Conservation (phyloP, 441 rosid species). For the Monsonia emarginata region DNA sequence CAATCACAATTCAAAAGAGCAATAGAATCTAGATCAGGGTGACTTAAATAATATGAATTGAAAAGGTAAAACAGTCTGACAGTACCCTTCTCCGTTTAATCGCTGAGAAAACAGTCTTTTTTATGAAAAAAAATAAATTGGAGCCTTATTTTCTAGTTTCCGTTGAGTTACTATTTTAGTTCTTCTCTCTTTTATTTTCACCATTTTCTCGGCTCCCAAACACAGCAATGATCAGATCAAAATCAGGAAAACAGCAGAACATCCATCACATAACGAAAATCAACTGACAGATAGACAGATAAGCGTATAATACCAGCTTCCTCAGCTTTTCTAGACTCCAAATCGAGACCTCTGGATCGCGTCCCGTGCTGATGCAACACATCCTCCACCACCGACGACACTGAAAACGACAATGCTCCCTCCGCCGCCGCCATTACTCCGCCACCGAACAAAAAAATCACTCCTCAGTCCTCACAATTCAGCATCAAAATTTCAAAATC, state of each 20-base stretch:
- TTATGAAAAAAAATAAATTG: not conserved
- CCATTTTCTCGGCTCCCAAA: not conserved
- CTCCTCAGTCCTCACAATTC: not conserved
- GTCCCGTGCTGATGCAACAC: constrained; percentile 70
- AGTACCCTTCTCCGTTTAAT: not conserved
- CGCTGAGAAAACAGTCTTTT: not conserved
- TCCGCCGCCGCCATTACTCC: constrained; percentile 35
- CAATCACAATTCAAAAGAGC: not conserved
- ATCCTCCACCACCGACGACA: constrained; percentile 73
- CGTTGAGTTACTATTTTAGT: not conserved
- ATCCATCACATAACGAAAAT: no score
- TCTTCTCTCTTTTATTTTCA: not conserved
- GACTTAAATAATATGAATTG: not conserved
- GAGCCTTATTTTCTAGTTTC: not conserved
- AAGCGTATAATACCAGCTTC: constrained; percentile 55
- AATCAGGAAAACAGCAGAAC: not conserved
- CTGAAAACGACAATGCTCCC: constrained; percentile 47
- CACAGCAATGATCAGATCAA: not conserved
- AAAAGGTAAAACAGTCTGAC: not conserved
- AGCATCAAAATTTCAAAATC: not conserved
- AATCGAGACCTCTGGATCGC: constrained; percentile 46
- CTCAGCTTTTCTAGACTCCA: constrained; percentile 65
- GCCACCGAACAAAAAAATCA: not conserved
- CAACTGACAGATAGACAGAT: no score
- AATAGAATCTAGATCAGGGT: not conserved